Conservation (phyloP, 306 rosid species). For the Carpinus viminea region DNA sequence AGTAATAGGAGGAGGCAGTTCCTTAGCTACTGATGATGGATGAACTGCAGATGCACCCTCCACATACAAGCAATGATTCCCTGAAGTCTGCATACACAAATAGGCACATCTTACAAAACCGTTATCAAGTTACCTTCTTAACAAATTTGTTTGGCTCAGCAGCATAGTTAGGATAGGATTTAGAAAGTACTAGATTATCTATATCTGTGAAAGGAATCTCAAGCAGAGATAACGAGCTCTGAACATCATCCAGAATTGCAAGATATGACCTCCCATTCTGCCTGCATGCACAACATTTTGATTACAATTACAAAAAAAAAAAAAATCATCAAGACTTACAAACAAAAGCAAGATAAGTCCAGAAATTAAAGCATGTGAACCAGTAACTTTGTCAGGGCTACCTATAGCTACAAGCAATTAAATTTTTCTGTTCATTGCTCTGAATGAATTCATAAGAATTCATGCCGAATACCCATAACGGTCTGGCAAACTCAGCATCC, state of each 20-base stretch:
- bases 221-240: slow-evolving; percentile 55
- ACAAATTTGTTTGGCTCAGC: slow-evolving; percentile 8
- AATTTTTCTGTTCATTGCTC: slow-evolving; percentile 37
- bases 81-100: slow-evolving; percentile 56
- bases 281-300: slow-evolving; percentile 50
- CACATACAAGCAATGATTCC: slow-evolving; percentile 57
- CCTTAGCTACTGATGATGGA: slow-evolving; percentile 88
- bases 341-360: slow-evolving; percentile 13
- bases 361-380: slow-evolving; percentile 8
- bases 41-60: slow-evolving; percentile 83
- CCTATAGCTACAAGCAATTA: slow-evolving; percentile 91
- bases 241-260: slow-evolving; percentile 69
- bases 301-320: background rate
- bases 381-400: slow-evolving; percentile 30
- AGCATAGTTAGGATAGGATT: slow-evolving; percentile 24
- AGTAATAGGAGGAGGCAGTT: slow-evolving; percentile 7
- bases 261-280: slow-evolving; percentile 79
- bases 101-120: slow-evolving; percentile 20
- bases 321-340: background rate
- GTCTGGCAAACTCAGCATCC: slow-evolving; percentile 85
- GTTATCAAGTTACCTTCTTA: slow-evolving; percentile 9
- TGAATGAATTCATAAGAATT: slow-evolving; percentile 77
- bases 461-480: slow-evolving; percentile 74
- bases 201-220: slow-evolving; percentile 87
- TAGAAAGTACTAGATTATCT: slow-evolving; percentile 65